A percentile compares a stretch with the other conserved stretches of the same genome.
These are phyloP conservation scores for Saraca asoca DNA, from an alignment of 331 rosid genomes.

Conservation along the genomic window DNA sequence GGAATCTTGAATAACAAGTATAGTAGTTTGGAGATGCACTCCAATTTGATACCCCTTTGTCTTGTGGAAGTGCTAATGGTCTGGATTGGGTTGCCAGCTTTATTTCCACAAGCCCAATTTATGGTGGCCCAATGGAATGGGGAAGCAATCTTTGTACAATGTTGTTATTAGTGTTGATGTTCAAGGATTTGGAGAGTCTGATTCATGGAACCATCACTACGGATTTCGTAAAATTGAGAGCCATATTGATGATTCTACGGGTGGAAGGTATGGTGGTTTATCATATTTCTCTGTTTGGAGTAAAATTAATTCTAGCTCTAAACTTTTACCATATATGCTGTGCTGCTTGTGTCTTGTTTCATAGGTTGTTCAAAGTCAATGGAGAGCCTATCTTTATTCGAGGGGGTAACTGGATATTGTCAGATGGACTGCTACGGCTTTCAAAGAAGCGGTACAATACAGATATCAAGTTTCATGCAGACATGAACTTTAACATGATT, in stretches of 20 bases:
- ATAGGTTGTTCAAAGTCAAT: conserved; percentile 89
- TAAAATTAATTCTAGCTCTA: conserved; percentile 25
- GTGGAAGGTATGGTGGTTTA: conserved; percentile 72
- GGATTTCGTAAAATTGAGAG: conserved; percentile 95
- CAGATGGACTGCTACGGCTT: conserved; percentile 90
- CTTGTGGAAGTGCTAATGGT: conserved; percentile 33
- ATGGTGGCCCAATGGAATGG: conserved; percentile 99
- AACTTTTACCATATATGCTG: conserved; percentile 20
- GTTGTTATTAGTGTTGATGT: conserved; percentile 68
- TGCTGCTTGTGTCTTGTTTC: conserved; percentile 25
- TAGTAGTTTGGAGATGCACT: conserved; percentile 16
- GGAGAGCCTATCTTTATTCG: conserved; percentile 86
- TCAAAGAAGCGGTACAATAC: conserved; percentile 79
- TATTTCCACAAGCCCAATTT: conserved; percentile 83
- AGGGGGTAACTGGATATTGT: conserved; percentile 97
- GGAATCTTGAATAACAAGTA: conserved; percentile 19
- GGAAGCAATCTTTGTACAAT: conserved; percentile 78
- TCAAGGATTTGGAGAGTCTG: conserved; percentile 85
- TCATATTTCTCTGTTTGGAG: conserved; percentile 15
- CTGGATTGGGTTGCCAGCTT: conserved; percentile 68
- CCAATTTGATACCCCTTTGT: conserved; percentile 13
- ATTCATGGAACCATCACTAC: conserved; percentile 73
- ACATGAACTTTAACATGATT: conserved; percentile 94
- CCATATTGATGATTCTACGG: conserved; percentile 71
- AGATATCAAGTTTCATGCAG: conserved; percentile 91